Base-by-base conservation (phyloP, 257 asterid species). In the Solanum arcanum region DNA sequence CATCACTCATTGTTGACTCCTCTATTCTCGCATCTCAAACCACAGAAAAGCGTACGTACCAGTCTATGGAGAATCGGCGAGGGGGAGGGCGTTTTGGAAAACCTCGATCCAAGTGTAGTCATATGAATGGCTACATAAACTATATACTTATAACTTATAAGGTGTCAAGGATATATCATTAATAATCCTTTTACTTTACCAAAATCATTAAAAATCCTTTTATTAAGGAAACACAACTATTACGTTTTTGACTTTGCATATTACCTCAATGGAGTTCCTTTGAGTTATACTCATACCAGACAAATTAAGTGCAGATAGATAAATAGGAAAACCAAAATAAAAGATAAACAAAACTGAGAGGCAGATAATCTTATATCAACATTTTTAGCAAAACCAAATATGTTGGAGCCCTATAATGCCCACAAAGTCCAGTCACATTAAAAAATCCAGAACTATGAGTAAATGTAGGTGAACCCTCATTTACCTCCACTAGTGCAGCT, bases 401-500 rank as follows among this genome's bases (percentile, higher is more conserved):
- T 44, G 84, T 78, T 44, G 60, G 15, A 78, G 69, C 85, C 13
- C 68, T 80, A 80, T 47, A 47, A 80, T 80, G 69, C 85, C 68
- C 29, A 6, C 68, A 29, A 80, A 80, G 3, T 5, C 5, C 44
- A 49, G 9, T 47, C 85, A 47, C 69, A 80, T 29, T 47, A 29
- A 49, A 16, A 20, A 49, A 80, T 47, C 85, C 10, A 80, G 29
- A 9, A 80, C 18, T 80, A 80, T 80, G 29, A 29, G 68, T 47
- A 80, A 25, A 80, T 47, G 68, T 80, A 80, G 68, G 85, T 18
- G 68, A 80, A 27, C 42, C 52, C n/a, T 68, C 73, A 31, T 56
- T 76, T 89, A 97, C 99, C 99, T 95, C 98, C 77, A 95, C 98
- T 13, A 97, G 92, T 85, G 98, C 95, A 91, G 98, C 98, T 88